Conservation (phyloP, 2,329 filamentous ascomycete species). For the Dactylellina drechsleri region DNA sequence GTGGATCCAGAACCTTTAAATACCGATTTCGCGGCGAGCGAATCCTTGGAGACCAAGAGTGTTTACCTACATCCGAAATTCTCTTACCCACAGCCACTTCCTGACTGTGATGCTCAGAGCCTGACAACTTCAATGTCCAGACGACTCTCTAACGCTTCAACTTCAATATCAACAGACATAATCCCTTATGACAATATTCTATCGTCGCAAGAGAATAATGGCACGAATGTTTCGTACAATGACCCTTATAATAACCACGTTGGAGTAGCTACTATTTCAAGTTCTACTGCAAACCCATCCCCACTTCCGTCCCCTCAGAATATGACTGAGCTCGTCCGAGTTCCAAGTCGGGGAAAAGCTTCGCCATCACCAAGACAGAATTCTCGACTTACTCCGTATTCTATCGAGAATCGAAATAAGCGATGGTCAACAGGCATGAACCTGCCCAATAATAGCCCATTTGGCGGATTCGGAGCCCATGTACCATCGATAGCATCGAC, state of each 20-base stretch:
- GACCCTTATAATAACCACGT: slow-evolving; percentile 36
- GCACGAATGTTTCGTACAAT: slow-evolving; percentile 17
- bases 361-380: slow-evolving; percentile 72
- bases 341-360: slow-evolving; percentile 72
- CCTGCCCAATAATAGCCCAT: slow-evolving; percentile 70
- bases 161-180: slow-evolving; percentile 56
- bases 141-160: slow-evolving; percentile 56
- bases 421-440: slow-evolving; percentile 76
- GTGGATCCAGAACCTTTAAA: slow-evolving; percentile 45
- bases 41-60: slow-evolving; percentile 38
- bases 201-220: slow-evolving; percentile 47
- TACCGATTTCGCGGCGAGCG: slow-evolving; percentile 37
- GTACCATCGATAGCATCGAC: slow-evolving; percentile 72
- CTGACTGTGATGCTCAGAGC: slow-evolving; percentile 55
- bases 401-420: slow-evolving; percentile 75
- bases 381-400: slow-evolving; percentile 76
- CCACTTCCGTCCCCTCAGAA: slow-evolving; percentile 73
- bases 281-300: slow-evolving; percentile 70
- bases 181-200: slow-evolving; percentile 50
- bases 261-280: slow-evolving; percentile 16
- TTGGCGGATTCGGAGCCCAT: slow-evolving; percentile 67
- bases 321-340: slow-evolving; percentile 64
- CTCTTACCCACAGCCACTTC: slow-evolving; percentile 46
- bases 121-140: slow-evolving; percentile 56
- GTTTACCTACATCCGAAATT: slow-evolving; percentile 51